These are phyloP conservation scores for Sporothrix luriei DNA, from an alignment of 2,329 filamentous ascomycete genomes.

Conservation along the genomic window DNA sequence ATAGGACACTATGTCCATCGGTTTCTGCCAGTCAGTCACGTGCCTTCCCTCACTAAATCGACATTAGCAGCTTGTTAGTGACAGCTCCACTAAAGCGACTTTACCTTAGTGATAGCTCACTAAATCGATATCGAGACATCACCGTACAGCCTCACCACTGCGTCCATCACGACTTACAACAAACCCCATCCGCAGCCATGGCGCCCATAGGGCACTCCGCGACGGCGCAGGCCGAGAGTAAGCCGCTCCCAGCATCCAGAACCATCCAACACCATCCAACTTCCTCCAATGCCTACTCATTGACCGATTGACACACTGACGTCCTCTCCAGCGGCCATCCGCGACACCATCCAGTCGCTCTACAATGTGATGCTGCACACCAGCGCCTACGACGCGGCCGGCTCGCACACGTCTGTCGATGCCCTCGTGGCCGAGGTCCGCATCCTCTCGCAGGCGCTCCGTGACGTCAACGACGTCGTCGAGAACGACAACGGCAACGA, in stretches of 20 bases:
- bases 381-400: slow-evolving; percentile 58
- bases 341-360: slow-evolving; percentile 63
- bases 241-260: not conserved
- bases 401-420: slow-evolving; percentile 54
- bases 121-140: not conserved
- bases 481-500: slow-evolving; percentile 37
- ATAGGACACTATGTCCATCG: no score
- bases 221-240: slow-evolving; percentile 35
- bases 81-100: slow-evolving; percentile 23
- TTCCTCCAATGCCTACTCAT: not conserved
- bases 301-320: not conserved
- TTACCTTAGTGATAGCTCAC: not conserved
- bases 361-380: slow-evolving; percentile 66
- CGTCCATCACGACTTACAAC: not conserved
- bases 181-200: slow-evolving; percentile 41
- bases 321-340: slow-evolving; percentile 34
- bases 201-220: slow-evolving; percentile 44
- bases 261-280: no score
- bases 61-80: not conserved
- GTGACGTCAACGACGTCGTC: slow-evolving; percentile 48
- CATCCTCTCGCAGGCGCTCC: slow-evolving; percentile 47
- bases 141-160: not conserved
- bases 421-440: slow-evolving; percentile 60
- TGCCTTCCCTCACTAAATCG: not conserved
- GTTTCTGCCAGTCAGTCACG: not conserved